Evolutionary conservation across 2,329 filamentous ascomycete species (phyloP).

Genomic region (Ampelomyces quisqualis): DNA sequence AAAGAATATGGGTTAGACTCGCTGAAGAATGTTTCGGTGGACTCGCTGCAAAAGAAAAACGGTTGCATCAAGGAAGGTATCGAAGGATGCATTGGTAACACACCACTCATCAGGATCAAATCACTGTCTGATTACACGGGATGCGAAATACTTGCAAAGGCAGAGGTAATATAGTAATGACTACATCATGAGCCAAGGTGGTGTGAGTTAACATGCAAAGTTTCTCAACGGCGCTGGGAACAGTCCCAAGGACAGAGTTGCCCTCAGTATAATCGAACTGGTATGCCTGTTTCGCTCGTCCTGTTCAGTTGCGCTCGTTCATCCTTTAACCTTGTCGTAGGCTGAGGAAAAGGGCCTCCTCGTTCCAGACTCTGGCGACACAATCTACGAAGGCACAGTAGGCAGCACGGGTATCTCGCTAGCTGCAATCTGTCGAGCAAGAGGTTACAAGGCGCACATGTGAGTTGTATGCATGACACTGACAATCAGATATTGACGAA

Average conservation of each 20-base stretch:
- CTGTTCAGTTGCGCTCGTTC: no score
- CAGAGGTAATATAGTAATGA: conserved; percentile 60
- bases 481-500: conserved; percentile 9
- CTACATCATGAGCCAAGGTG: background rate
- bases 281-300: no score
- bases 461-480: conserved; percentile 38
- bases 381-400: conserved; percentile 95
- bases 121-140: conserved; percentile 84
- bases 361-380: conserved; percentile 79
- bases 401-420: conserved; percentile 95
- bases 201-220: conserved; percentile 33
- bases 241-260: conserved; percentile 93
- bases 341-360: conserved; percentile 79
- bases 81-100: conserved; percentile 90
- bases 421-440: conserved; percentile 81
- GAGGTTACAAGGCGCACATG: conserved; percentile 91
- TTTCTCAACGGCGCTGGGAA: conserved; percentile 93
- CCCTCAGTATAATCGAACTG: conserved; percentile 79
- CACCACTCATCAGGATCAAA: conserved; percentile 81
- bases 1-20: conserved; percentile 27
- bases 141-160: conserved; percentile 87
- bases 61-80: conserved; percentile 70
- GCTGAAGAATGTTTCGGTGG: conserved; percentile 27
- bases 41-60: conserved; percentile 11
- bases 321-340: conserved; percentile 34